phyloP scores from a whole-genome alignment of 2,329 filamentous ascomycete genomes.

The Juglanconis sp. region DNA sequence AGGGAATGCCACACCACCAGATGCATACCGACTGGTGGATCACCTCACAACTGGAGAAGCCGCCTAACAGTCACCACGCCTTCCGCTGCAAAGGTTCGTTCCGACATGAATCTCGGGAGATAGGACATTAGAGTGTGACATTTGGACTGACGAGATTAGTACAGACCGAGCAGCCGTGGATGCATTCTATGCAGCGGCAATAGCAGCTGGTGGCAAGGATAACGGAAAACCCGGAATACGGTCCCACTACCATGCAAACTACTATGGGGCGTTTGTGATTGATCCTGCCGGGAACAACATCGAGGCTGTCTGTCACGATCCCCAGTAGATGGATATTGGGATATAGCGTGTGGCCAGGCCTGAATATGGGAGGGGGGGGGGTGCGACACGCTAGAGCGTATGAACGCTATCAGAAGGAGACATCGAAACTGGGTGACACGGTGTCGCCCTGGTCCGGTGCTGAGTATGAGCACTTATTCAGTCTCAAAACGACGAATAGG shows the following conservation, averaged over 20 bases:
- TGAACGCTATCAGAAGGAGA: too few species aligned
- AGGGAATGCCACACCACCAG: constrained; percentile 13
- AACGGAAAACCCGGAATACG: constrained; percentile 48
- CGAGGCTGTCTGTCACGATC: constrained; percentile 37
- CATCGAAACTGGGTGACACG: too few species aligned
- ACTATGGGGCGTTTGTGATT: constrained; percentile 49
- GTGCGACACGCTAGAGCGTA: too few species aligned
- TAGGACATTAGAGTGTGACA: background rate
- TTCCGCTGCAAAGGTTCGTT: constrained; percentile 30
- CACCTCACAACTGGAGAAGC: constrained; percentile 10
- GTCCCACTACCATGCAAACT: constrained; percentile 40
- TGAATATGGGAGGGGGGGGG: too few species aligned
- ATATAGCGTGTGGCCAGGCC: too few species aligned
- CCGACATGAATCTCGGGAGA: background rate
- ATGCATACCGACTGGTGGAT: constrained; percentile 31
- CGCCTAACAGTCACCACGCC: constrained; percentile 26
- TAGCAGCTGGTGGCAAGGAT: constrained; percentile 41
- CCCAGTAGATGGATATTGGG: background rate
- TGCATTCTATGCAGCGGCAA: constrained; percentile 40
- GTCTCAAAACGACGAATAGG: too few species aligned
- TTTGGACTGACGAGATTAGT: background rate
- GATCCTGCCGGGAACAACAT: constrained; percentile 53
- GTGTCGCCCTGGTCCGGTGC: too few species aligned
- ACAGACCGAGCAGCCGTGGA: constrained; percentile 40
- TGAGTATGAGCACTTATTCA: too few species aligned